Evolutionary conservation across 176 grass and related monocot genomes (phyloP).

Genomic region (Elymus sibiricus): DNA sequence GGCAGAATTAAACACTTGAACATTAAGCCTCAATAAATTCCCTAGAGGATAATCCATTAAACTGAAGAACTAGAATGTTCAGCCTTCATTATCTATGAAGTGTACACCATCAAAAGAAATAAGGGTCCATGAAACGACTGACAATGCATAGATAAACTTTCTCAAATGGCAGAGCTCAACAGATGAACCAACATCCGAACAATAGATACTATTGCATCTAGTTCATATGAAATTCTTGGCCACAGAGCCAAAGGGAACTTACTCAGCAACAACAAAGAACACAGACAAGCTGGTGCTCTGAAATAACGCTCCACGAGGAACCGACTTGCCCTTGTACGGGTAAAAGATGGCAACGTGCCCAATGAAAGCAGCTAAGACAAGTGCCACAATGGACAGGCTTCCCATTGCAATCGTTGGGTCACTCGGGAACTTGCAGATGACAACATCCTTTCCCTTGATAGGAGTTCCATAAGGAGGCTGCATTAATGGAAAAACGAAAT

Average conservation of each 20-base stretch:
- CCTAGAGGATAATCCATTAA: background rate
- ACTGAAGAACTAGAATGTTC: background rate
- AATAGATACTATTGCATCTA: background rate
- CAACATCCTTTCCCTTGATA: conserved; percentile 45
- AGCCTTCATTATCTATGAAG: background rate
- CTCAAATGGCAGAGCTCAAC: background rate
- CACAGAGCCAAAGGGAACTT: conserved; percentile 28
- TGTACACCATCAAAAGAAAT: background rate
- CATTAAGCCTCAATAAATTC: background rate
- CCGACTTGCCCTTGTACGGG: conserved; percentile 59
- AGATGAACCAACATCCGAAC: background rate
- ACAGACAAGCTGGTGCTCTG: conserved; percentile 55
- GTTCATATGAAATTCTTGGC: background rate
- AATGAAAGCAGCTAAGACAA: conserved; percentile 33
- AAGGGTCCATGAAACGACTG: background rate
- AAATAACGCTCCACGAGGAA: conserved; percentile 50
- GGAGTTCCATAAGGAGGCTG: conserved; percentile 71
- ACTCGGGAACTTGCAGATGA: conserved; percentile 72
- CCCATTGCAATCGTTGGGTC: conserved; percentile 67
- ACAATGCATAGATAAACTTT: background rate
- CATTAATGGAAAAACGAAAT: background rate
- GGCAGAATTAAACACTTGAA: background rate
- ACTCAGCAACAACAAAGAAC: conserved; percentile 72
- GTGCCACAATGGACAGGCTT: conserved; percentile 44
- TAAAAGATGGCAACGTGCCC: conserved; percentile 60